Evolutionary conservation across 495 filamentous ascomycete genomes (phyloP), one percentile per base, ranked within the genome.

Genomic region (Trichoderma parareesei): DNA sequence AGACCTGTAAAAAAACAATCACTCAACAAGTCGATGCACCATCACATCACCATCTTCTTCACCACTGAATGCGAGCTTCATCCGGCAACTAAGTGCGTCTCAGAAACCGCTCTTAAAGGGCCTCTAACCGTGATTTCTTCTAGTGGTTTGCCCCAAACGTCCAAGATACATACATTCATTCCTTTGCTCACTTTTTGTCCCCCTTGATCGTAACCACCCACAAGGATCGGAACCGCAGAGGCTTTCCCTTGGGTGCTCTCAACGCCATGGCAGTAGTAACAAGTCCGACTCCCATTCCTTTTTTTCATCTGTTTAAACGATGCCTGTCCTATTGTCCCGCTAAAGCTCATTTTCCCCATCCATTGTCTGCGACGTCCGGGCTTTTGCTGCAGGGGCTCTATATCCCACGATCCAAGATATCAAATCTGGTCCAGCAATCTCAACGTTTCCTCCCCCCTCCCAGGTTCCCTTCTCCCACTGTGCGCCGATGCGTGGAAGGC

Each of bases 291-390:
- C 27, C 53, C 53, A 35, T 57, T 37, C 53, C 27, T 37, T 57
- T 57, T 55, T 57, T 57, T 57, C 53, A 37, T 57, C 53, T 57
- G 53, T 57, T 57, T 57, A 57, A 57, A 57, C 53, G 53, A 57
- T 57, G 53, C 53, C 33, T 57, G 53, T 35, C 53, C 20, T 57
- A 37, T 35, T 37, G 27, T 57, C 53, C 53, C 53, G 53, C 53
- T 57, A 57, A 57, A 57, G 53, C 53, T 57, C 53, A 57, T 57
- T 57, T 57, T 37, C 53, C 53, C 53, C 53, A 57, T 57, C 53
- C 53, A 57, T 38, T 57, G 53, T 57, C 53, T 57, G 53, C 53
- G 53, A 57, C 53, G 37, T 57, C 53, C 53, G 53, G 53, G 53
- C 53, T 57, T 27, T 57, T 57, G 53, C 53, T 57, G 53, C 53